Evolutionary conservation across 768 basidiomycete species (phyloP).

Genomic region (Agrocybe pediades): DNA sequence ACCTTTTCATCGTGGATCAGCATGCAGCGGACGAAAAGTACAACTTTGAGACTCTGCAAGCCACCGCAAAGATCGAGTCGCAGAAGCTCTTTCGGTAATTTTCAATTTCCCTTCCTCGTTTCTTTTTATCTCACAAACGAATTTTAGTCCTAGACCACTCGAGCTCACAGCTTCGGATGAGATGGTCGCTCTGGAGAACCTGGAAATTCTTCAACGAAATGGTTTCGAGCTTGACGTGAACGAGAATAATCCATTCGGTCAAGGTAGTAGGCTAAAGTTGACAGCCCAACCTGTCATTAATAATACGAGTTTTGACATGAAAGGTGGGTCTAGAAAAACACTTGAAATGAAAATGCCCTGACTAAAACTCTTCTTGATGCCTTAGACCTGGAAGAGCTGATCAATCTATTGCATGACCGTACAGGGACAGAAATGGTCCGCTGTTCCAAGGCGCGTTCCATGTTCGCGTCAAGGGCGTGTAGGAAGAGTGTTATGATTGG

Average conservation of each 20-base stretch:
- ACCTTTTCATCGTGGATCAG: slow-evolving; percentile 96
- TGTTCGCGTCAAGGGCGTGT: slow-evolving; percentile 98
- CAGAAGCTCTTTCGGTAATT: slow-evolving; percentile 82
- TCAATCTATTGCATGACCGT: slow-evolving; percentile 80
- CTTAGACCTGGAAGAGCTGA: slow-evolving; percentile 89
- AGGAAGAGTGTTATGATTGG: slow-evolving; percentile 97
- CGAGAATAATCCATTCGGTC: slow-evolving; percentile 41
- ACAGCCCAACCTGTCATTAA: slow-evolving; percentile 90
- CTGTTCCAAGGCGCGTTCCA: slow-evolving; percentile 88
- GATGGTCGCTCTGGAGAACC: slow-evolving; percentile 82
- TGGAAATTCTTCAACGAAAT: slow-evolving; percentile 80
- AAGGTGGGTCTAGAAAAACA: slow-evolving; percentile 52
- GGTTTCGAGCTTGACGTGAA: slow-evolving; percentile 83
- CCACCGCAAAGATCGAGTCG: slow-evolving; percentile 85
- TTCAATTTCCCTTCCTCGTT: not conserved
- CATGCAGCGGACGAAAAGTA: slow-evolving; percentile 99
- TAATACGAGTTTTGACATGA: slow-evolving; percentile 84
- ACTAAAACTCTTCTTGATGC: slow-evolving; percentile 4
- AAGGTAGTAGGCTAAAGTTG: slow-evolving; percentile 56
- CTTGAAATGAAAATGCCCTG: not conserved
- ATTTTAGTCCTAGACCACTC: slow-evolving; percentile 66
- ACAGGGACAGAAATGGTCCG: slow-evolving; percentile 84
- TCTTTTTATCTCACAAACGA: slow-evolving; percentile 1
- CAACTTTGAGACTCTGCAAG: slow-evolving; percentile 94
- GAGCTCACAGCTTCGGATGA: slow-evolving; percentile 92